These are phyloP conservation scores for Jamesozyma piceae DNA, from an alignment of 805 yeast species.

Conservation along the genomic window DNA sequence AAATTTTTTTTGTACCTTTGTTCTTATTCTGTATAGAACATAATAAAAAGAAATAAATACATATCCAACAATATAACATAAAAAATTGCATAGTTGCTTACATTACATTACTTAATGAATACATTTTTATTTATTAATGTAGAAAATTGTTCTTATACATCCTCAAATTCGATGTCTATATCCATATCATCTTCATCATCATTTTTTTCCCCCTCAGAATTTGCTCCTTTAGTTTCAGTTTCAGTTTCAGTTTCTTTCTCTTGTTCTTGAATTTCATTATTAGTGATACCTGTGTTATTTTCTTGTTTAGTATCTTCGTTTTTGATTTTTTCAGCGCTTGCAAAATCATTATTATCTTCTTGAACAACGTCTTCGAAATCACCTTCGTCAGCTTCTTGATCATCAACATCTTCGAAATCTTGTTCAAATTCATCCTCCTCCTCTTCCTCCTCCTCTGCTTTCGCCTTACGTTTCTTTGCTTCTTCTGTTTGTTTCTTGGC, in stretches of 20 bases:
- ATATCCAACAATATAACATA: no score
- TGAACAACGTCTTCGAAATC: conserved; percentile 16
- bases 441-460: conserved; percentile 38
- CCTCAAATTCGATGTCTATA: conserved; percentile 31
- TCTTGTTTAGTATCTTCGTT: not conserved
- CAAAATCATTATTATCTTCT: no score
- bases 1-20: not conserved
- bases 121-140: no score
- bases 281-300: not conserved
- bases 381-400: conserved; percentile 17
- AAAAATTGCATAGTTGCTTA: no score
- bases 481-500: conserved; percentile 59
- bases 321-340: conserved; percentile 1
- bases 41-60: not conserved
- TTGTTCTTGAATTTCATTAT: not conserved
- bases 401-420: conserved; percentile 20
- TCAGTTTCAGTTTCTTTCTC: not conserved
- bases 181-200: conserved; percentile 29
- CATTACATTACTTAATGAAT: no score
- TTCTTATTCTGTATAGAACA: not conserved
- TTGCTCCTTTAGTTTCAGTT: not conserved
- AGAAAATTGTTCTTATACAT: conserved; percentile 15
- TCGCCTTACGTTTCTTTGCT: conserved; percentile 43
- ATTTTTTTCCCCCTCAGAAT: conserved; percentile 5
- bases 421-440: conserved; percentile 40